These are phyloP conservation scores for Magnusiomyces paraingens DNA, from an alignment of 1,139 yeast genomes.

Conservation along the genomic window DNA sequence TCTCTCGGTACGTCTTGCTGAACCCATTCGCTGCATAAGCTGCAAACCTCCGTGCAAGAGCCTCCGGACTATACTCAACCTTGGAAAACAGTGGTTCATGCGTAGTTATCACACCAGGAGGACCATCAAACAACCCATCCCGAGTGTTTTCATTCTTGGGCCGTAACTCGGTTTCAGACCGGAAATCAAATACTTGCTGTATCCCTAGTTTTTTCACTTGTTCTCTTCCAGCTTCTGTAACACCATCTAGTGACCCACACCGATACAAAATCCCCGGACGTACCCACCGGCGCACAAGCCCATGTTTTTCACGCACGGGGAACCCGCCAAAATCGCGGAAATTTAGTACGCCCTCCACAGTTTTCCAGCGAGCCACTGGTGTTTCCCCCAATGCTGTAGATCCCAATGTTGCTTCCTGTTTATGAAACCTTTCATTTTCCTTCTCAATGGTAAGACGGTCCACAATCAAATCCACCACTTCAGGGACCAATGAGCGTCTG, in stretches of 20 bases:
- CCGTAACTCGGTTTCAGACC: conserved; percentile 62
- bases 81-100: conserved; percentile 57
- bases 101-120: conserved; percentile 37
- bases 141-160: conserved; percentile 19
- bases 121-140: conserved; percentile 21
- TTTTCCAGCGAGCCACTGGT: conserved; percentile 7
- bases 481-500: conserved; percentile 47
- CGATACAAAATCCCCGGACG: conserved; percentile 54
- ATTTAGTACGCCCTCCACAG: conserved; percentile 49
- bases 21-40: conserved; percentile 59
- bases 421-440: conserved; percentile 49
- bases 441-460: conserved; percentile 47
- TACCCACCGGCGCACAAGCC: conserved; percentile 31
- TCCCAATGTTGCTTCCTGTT: conserved; percentile 28
- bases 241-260: conserved; percentile 40
- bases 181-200: conserved; percentile 56
- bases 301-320: conserved; percentile 33
- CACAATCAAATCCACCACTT: conserved; percentile 48
- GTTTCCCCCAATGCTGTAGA: background rate
- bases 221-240: conserved; percentile 11
- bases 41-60: conserved; percentile 51
- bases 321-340: conserved; percentile 83
- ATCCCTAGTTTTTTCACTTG: conserved; percentile 44
- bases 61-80: conserved; percentile 59
- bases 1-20: conserved; percentile 55